These are phyloP conservation scores for Zygotorulaspora chibaensis DNA, from an alignment of 805 yeast genomes.

Conservation along the genomic window DNA sequence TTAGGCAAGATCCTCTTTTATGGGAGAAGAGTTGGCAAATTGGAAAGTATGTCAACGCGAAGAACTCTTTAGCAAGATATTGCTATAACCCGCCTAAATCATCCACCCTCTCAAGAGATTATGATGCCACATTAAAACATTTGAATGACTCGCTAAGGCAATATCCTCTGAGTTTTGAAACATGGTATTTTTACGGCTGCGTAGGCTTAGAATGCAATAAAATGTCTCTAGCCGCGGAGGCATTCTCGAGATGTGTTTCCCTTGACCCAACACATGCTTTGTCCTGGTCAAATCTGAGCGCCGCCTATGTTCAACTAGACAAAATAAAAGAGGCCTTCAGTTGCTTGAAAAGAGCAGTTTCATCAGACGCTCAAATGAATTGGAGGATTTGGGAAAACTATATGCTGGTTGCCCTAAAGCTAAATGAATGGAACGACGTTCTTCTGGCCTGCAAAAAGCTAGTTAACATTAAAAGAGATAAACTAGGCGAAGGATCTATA, in stretches of 20 bases:
- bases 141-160: conserved; percentile 69
- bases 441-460: conserved; percentile 66
- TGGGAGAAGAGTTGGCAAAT: conserved; percentile 89
- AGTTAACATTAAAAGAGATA: conserved; percentile 51
- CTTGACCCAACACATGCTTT: conserved; percentile 74
- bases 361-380: conserved; percentile 65
- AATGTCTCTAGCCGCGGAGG: conserved; percentile 79
- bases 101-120: conserved; percentile 49
- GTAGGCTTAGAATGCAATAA: conserved; percentile 71
- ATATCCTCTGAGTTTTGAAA: conserved; percentile 69
- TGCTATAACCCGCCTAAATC: conserved; percentile 60
- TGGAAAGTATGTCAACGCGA: conserved; percentile 80
- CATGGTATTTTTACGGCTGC: conserved; percentile 93
- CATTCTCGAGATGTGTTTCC: conserved; percentile 85
- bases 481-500: conserved; percentile 57
- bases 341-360: conserved; percentile 77
- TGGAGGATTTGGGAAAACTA: conserved; percentile 93
- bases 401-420: conserved; percentile 71
- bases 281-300: conserved; percentile 90
- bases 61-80: conserved; percentile 72
- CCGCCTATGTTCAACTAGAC: conserved; percentile 61
- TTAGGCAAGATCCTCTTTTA: conserved; percentile 63
- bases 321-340: conserved; percentile 75
- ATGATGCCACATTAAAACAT: conserved; percentile 54
- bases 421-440: conserved; percentile 87